A percentile compares a stretch with the other conserved stretches of the same genome.
phyloP scores from a whole-genome alignment of 148 eudicot species.

The Nyssa sinensis region DNA sequence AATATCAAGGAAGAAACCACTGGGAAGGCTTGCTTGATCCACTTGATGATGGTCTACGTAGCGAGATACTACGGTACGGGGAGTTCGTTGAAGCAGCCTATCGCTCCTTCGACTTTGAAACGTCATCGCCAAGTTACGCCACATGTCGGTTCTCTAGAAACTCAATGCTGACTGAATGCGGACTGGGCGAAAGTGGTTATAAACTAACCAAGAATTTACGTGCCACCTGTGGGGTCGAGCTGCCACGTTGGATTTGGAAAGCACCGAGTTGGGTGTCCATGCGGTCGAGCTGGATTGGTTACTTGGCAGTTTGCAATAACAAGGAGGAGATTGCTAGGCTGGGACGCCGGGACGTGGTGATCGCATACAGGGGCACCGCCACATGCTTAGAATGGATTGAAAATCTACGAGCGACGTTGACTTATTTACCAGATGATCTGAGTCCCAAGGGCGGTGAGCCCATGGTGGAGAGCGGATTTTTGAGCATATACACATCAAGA shows the following conservation, averaged over 20 bases:
- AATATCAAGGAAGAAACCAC: conserved; percentile 11
- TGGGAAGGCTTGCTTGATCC: conserved; percentile 20
- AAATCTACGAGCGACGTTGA: conserved; percentile 13
- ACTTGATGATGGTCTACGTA: not conserved
- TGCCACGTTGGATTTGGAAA: conserved; percentile 3
- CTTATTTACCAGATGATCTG: not conserved
- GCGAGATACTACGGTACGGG: conserved; percentile 17
- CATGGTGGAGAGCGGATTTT: too few species aligned
- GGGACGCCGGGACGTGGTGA: conserved; percentile 19
- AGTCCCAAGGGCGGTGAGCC: not conserved
- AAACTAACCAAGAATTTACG: conserved; percentile 8
- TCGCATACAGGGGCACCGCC: conserved; percentile 10
- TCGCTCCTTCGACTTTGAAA: conserved; percentile 10
- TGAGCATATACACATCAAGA: conserved; percentile 3
- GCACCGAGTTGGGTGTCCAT: not conserved
- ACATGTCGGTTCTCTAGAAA: not conserved
- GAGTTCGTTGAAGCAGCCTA: conserved; percentile 15
- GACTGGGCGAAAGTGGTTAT: not conserved
- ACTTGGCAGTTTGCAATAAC: conserved; percentile 17
- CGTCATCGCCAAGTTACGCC: conserved; percentile 1
- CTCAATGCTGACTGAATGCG: conserved; percentile 14
- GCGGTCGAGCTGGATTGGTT: conserved; percentile 14
- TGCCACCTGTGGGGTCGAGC: conserved; percentile 11
- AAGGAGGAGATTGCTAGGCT: conserved; percentile 15
- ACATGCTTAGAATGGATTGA: conserved; percentile 14